Percentiles rank a stretch among this genome's conserved stretches.
Conservation (phyloP, 108 stramenopile species). For the Fragilariopsis cylindrus region DNA sequence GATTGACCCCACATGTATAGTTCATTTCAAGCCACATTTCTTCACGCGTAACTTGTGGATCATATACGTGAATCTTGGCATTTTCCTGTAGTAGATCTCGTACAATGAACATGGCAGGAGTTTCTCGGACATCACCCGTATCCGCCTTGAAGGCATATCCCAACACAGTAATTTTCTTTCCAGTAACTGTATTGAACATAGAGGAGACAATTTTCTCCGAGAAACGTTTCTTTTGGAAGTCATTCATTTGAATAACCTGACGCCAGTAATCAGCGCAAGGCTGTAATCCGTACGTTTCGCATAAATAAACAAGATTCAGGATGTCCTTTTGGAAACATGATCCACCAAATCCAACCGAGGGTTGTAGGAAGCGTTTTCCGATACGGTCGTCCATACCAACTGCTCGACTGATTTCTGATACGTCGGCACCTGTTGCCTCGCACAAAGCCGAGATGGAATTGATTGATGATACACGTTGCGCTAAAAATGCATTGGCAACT, state of each 20-base stretch:
- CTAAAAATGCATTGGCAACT: slow-evolving; percentile 99
- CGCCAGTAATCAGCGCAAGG: slow-evolving; percentile 99
- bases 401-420: slow-evolving; percentile 94
- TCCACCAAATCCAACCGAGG: slow-evolving; percentile 98
- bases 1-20: slow-evolving; percentile 93
- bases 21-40: slow-evolving; percentile 98
- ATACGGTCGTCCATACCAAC: slow-evolving; percentile 98
- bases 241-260: slow-evolving; percentile 98
- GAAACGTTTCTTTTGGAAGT: slow-evolving; percentile 99
- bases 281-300: slow-evolving; percentile 94
- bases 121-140: slow-evolving; percentile 99
- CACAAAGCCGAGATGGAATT: slow-evolving; percentile 99
- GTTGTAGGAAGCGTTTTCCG: slow-evolving; percentile 95
- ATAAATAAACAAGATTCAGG: slow-evolving; percentile 99
- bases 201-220: slow-evolving; percentile 91
- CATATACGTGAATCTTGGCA: slow-evolving; percentile 93
- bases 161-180: slow-evolving; percentile 97
- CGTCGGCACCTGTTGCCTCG: slow-evolving; percentile 98
- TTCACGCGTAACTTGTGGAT: slow-evolving; percentile 96
- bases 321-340: slow-evolving; percentile 99
- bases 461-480: slow-evolving; percentile 98
- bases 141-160: slow-evolving; percentile 99
- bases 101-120: slow-evolving; percentile 96
- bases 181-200: slow-evolving; percentile 99
- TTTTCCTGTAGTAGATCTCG: slow-evolving; percentile 94